A percentile compares a stretch with the other conserved stretches of the same genome.
Conservation (phyloP, 352 stramenopile genomes). For the Pythium pyrilobum region DNA sequence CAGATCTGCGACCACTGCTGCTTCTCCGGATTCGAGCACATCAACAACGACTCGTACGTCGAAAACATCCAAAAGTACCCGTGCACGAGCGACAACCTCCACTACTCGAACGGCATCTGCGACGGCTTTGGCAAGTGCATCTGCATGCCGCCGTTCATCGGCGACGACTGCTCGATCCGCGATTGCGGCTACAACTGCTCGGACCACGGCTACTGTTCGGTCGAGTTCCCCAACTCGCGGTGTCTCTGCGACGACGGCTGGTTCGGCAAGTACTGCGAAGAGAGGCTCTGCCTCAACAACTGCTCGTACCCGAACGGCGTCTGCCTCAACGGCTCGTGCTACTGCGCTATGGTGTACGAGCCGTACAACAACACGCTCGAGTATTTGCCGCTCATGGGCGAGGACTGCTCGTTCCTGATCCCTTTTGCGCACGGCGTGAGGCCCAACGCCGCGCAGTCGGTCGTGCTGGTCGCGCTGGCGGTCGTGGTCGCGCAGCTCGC, state of each 20-base stretch:
- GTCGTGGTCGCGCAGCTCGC: too few species aligned
- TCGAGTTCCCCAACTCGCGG: slow-evolving; percentile 94
- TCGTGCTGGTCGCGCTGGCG: too few species aligned
- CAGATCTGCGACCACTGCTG: slow-evolving; percentile 95
- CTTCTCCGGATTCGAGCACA: slow-evolving; percentile 85
- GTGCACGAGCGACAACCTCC: slow-evolving; percentile 76
- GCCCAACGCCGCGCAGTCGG: background rate
- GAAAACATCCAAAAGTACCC: slow-evolving; percentile 89
- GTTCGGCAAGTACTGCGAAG: slow-evolving; percentile 91
- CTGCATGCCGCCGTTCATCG: slow-evolving; percentile 92
- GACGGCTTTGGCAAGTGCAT: slow-evolving; percentile 96
- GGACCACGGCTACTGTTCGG: slow-evolving; percentile 92
- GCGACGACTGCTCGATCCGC: slow-evolving; percentile 88
- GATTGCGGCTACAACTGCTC: slow-evolving; percentile 91
- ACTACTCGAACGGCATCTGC: slow-evolving; percentile 93
- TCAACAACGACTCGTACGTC: slow-evolving; percentile 84
- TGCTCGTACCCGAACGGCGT: slow-evolving; percentile 95
- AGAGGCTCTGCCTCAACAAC: slow-evolving; percentile 94
- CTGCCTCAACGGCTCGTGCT: slow-evolving; percentile 90
- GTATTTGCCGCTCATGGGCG: slow-evolving; percentile 74
- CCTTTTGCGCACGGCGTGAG: slow-evolving; percentile 44
- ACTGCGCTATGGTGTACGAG: slow-evolving; percentile 89
- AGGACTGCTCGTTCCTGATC: slow-evolving; percentile 81
- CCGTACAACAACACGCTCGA: slow-evolving; percentile 93
- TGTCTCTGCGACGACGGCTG: slow-evolving; percentile 95